Evolutionary conservation across 176 grass and related monocot genomes (phyloP), one percentile per base, ranked within the genome.

Genomic region (Pharus latifolius): DNA sequence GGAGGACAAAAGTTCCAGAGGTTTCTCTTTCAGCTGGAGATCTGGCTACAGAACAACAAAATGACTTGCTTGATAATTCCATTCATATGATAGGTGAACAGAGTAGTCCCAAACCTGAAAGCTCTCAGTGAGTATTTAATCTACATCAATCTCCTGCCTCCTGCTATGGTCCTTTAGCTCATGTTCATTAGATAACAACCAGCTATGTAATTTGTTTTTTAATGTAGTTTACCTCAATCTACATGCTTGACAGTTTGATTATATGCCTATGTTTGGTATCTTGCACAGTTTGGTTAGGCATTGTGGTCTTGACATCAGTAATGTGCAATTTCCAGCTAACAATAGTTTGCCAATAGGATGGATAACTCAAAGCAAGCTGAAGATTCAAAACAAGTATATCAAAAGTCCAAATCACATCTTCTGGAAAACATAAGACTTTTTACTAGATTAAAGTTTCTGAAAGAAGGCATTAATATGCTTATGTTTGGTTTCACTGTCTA

Each of bases 1-100:
- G 32, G 62, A 89, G 71, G 38, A 59, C 30, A 69, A 81, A 64
- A 26, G 40, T 68, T 86, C 24, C 40, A 61, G 84, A 76, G 53
- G 64, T 14, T 35, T 33, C 70, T 59, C 27, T 69, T 55, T 64
- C 67, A 78, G 42, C 48, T 54, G 69, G 63, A 84, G 68, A 49
- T 70, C 53, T 17, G 8, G 46, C 10, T 79, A 68, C 51, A 76
- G 66, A 80, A 77, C 48, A 49, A 59, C 55, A 54, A 65, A 42
- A 29, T 9, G 18, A 73, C 33, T 27, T 26, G 4, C 61, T 65
- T 19, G 64, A 65, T 18, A 60, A 43, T 57, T 34, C 1, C 13
- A 55, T 49, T 19, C 50, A 47, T 35, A 71, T 62, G 56, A 24
- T 70, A 34, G 50, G 49, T 37, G 22, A 67, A 68, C 34, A 78